Evolutionary conservation across 805 yeast species (phyloP).

Genomic region (Phaffomyces antillensis): DNA sequence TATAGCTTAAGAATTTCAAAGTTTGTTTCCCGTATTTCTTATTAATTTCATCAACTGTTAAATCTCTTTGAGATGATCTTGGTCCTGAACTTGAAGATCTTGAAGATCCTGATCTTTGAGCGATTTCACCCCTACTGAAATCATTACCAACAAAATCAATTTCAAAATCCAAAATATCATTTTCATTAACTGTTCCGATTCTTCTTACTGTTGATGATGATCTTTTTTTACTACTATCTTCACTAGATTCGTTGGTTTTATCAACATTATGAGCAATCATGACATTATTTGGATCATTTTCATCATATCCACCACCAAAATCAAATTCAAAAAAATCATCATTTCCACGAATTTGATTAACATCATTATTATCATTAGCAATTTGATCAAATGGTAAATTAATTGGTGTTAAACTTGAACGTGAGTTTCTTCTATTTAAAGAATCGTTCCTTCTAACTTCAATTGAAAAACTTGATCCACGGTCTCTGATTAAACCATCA

Average conservation of each 20-base stretch:
- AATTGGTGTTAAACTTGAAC: conserved; percentile 18
- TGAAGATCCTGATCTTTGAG: background rate
- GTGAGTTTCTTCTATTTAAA: conserved; percentile 17
- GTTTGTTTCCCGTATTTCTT: conserved; percentile 12
- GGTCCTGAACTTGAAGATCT: background rate
- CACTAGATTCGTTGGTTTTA: background rate
- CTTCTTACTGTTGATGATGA: conserved; percentile 12
- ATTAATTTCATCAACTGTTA: conserved; percentile 2
- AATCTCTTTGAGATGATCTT: background rate
- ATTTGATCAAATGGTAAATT: conserved; percentile 8
- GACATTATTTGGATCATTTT: background rate
- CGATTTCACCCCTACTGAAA: background rate
- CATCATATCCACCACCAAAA: conserved; percentile 9
- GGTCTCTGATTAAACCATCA: conserved; percentile 18
- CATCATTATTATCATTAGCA: background rate
- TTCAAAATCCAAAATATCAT: conserved; percentile 8
- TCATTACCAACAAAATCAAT: conserved; percentile 3
- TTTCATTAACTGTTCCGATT: conserved; percentile 14
- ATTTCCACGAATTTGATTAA: background rate
- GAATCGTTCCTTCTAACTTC: conserved; percentile 21
- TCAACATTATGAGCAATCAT: too few species aligned
- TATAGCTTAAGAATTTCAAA: conserved; percentile 15
- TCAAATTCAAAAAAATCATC: conserved; percentile 9
- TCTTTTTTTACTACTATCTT: conserved; percentile 10
- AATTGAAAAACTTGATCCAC: conserved; percentile 20